Base-by-base conservation (phyloP, 192 early-diverging fungal species). In the Cetraspora pellucida region DNA sequence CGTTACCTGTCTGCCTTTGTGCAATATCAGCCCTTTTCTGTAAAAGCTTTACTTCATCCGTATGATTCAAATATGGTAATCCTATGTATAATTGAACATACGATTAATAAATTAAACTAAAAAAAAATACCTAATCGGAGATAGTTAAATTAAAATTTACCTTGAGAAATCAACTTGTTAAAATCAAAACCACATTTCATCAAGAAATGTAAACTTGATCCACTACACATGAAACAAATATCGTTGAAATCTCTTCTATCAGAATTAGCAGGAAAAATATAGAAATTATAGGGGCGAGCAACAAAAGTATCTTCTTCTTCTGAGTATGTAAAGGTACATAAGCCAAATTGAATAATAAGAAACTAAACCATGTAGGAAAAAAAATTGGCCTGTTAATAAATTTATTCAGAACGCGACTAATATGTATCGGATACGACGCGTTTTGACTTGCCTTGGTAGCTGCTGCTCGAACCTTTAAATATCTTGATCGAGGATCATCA, bases 271-370 rank as follows among this genome's bases (percentile, higher is more conserved):
- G 94, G 94, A 72, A 98, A 97, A 17, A 95, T 88, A 74, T 93
- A 95, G 66, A 95, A 95, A 74, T 95, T 98, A 85, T 93, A 97
- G 8, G 97, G 90, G 46, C 83, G 80, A 0, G 93, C 94, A 52
- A 91, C 84, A 81, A 94, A 97, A 44, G 80, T 85, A 11, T 85
- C 71, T 11, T 78, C 61, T 13, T 78, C 68, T 2, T 82, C 85
- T 17, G 81, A 78, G 88, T 92, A 95, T 8, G 86, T 90, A 79
- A 95, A 98, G 14, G 91, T 86, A 64, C 94, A 92, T 44, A 98
- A 78, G 0, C 97, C 97, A 28, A 91, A 90, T 81, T 98, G 97
- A 47, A 90, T 83, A 21, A 94, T 87, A 16, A 81, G 78, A 77
- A 86, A 88, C 43, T 73, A 79, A 65, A 65, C n/a, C 14, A 19